Conservation (phyloP, 75 land plant genomes). For the Ceratopteris richardii region DNA sequence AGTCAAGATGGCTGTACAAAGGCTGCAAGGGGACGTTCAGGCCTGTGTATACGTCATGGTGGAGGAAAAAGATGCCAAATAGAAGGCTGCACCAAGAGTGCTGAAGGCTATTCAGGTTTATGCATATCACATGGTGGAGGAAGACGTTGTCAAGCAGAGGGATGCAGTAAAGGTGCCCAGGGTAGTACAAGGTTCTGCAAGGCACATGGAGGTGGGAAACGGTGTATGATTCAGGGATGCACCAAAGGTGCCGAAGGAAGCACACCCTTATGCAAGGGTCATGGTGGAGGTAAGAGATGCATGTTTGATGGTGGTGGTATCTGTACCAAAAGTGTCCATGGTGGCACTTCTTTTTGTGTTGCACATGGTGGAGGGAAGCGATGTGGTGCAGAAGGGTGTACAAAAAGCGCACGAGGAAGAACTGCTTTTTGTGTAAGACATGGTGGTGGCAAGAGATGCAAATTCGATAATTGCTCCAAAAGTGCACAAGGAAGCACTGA, state of each 20-base stretch:
- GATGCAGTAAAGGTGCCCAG: conserved; percentile 86
- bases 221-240: conserved; percentile 73
- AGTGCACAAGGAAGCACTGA: conserved; percentile 99
- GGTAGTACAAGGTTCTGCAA: conserved; percentile 95
- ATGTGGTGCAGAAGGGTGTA: conserved; percentile 70
- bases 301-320: conserved; percentile 80
- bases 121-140: conserved; percentile 98
- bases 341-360: conserved; percentile 82
- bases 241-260: conserved; percentile 94
- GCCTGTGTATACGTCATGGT: conserved; percentile 86
- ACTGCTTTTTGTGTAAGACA: conserved; percentile 82
- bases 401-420: conserved; percentile 85
- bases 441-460: conserved; percentile 94
- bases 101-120: conserved; percentile 88
- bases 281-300: conserved; percentile 94
- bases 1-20: conserved; percentile 62
- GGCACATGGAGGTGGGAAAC: conserved; percentile 94
- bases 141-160: conserved; percentile 58
- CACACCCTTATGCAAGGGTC: conserved; percentile 84
- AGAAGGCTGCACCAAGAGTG: conserved; percentile 88
- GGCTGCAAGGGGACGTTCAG: conserved; percentile 93
- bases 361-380: conserved; percentile 96
- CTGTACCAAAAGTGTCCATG: conserved; percentile 92
- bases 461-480: conserved; percentile 57
- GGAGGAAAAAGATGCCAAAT: conserved; percentile 86